Evolutionary conservation across 2,329 filamentous ascomycete genomes (phyloP), one percentile per base, ranked within the genome.

Genomic region (Biscogniauxia mediterranea): DNA sequence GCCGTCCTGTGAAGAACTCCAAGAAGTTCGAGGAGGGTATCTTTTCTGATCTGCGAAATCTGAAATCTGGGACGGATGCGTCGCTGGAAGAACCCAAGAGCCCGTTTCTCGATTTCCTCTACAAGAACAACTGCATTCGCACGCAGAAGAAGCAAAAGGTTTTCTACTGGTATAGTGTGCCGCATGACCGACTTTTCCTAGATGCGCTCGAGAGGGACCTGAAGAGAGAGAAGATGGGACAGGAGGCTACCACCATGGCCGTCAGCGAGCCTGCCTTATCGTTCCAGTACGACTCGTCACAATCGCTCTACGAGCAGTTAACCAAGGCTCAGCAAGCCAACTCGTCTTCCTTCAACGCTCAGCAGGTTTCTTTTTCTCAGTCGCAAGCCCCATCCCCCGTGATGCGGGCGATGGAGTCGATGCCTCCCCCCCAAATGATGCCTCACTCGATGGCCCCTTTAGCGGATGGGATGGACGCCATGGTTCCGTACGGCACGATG

Each of bases 61-160:
- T 99, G 69, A 99, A 99, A 81, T 96, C 95, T 23, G 95, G 95
- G 67, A 98, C 94, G 71, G 95, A 99, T 82, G 95, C 95, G 55
- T 97, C 95, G 51, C 87, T 99, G 63, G 95, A 99, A 80, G 95
- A 99, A 82, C 95, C 95, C 59, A 99, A 99, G 85, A 98, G 94
- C 80, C 89, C 91, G 1, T 99, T 99, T 80, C 86, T 99, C 64
- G 95, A 99, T 79, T 99, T 98, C 77, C 84, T 99, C 52, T 99
- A 99, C 87, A 99, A 99, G 85, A 99, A 99, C 86, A 99, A 99
- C 83, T 99, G 95, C 85, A 99, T 99, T 71, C 89, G 95, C 70
- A 99, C 95, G 46, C 95, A 99, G 79, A 99, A 99, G 88, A 99
- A 99, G 85, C 95, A 99, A 76, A 99, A 99, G 83, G 95, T 99